These are phyloP conservation scores for Domatiomyces globalis DNA, from an alignment of 2,329 filamentous ascomycete genomes.

Conservation along the genomic window DNA sequence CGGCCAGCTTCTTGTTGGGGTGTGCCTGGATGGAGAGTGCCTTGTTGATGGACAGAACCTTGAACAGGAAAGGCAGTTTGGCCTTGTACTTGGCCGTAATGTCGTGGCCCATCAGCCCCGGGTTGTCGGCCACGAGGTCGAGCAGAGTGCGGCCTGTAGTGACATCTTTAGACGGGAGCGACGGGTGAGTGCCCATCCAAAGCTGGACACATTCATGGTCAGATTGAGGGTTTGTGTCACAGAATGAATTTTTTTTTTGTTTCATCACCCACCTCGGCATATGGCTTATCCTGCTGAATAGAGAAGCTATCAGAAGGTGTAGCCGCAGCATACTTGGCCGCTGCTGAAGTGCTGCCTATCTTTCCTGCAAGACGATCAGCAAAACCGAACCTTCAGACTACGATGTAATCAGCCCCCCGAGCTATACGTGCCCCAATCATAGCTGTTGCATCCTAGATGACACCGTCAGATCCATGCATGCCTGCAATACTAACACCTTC, in stretches of 20 bases:
- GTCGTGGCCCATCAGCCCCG: constrained; percentile 60
- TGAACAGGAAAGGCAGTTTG: constrained; percentile 92
- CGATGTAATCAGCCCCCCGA: not conserved
- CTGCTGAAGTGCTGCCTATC: constrained; percentile 71
- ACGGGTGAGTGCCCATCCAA: constrained; percentile 98
- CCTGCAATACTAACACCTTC: not conserved
- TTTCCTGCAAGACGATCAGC: constrained; percentile 47
- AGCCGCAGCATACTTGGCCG: constrained; percentile 76
- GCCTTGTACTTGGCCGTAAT: constrained; percentile 61
- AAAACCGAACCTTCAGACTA: not conserved
- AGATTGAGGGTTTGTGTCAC: not conserved
- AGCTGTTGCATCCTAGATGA: constrained; percentile 73
- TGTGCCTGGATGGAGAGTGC: constrained; percentile 95
- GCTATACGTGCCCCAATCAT: constrained; percentile 65
- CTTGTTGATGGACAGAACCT: constrained; percentile 90
- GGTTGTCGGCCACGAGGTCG: constrained; percentile 76
- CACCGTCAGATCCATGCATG: constrained; percentile 15
- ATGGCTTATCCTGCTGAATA: constrained; percentile 77
- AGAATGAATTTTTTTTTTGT: not conserved
- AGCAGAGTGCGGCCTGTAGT: constrained; percentile 71
- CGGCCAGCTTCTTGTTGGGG: constrained; percentile 86
- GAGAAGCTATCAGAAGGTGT: constrained; percentile 61
- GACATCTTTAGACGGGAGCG: constrained; percentile 83
- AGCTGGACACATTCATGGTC: constrained; percentile 41
- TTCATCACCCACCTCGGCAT: constrained; percentile 58